Evolutionary conservation across 768 basidiomycete genomes (phyloP).

Genomic region (Cystobasidium ongulense): DNA sequence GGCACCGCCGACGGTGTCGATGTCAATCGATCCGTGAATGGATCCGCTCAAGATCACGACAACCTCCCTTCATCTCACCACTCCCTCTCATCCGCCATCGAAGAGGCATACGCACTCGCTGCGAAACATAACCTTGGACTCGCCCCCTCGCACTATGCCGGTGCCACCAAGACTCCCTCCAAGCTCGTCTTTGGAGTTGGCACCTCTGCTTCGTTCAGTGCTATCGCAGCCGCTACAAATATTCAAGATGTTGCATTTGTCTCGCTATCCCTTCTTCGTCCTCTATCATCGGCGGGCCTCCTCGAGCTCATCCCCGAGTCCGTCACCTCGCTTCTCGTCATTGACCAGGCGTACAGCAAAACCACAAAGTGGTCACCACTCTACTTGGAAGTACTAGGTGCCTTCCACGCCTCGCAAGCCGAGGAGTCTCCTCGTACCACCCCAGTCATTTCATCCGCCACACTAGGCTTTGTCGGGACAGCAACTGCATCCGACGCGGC

Average conservation of each 20-base stretch:
- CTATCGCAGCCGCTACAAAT: conserved; percentile 52
- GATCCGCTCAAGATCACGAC: conserved; percentile 31
- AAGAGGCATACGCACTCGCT: conserved; percentile 60
- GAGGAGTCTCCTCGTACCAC: conserved; percentile 45
- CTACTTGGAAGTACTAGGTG: conserved; percentile 69
- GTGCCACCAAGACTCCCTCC: conserved; percentile 53
- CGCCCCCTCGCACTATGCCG: conserved; percentile 54
- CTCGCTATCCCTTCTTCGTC: conserved; percentile 58
- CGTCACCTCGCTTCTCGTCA: conserved; percentile 61
- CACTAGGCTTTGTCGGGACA: conserved; percentile 52
- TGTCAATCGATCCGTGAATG: conserved; percentile 41
- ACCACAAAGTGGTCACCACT: conserved; percentile 78
- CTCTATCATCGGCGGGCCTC: conserved; percentile 57
- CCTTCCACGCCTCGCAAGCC: conserved; percentile 57
- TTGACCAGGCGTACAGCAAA: conserved; percentile 71
- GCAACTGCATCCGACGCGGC: conserved; percentile 44
- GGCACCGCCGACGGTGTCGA: conserved; percentile 23
- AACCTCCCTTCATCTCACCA: conserved; percentile 31
- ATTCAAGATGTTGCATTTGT: conserved; percentile 41
- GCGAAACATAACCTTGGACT: conserved; percentile 59
- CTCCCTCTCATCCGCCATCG: conserved; percentile 35
- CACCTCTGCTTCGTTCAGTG: conserved; percentile 47
- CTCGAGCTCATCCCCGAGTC: conserved; percentile 57
- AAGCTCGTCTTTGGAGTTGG: conserved; percentile 69
- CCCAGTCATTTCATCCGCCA: conserved; percentile 57